phyloP scores from a whole-genome alignment of 2,329 filamentous ascomycete species.

The Monosporascus cannonballus region DNA sequence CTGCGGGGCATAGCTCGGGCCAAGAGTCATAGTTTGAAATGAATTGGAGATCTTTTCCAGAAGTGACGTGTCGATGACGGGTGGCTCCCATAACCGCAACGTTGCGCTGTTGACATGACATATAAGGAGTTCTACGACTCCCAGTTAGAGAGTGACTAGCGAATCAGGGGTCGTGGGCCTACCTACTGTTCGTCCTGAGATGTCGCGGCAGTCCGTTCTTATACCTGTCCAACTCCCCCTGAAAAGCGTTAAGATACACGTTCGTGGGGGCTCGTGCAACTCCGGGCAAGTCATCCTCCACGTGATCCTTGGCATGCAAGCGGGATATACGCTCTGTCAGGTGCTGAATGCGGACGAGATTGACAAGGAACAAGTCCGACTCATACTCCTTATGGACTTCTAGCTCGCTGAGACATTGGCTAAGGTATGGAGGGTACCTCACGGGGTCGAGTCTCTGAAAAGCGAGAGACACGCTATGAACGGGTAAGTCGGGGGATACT shows the following conservation, averaged over 20 bases:
- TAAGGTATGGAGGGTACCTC: conserved; percentile 46
- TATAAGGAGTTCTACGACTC: conserved; percentile 29
- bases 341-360: conserved; percentile 43
- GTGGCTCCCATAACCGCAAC: conserved; percentile 43
- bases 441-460: conserved; percentile 41
- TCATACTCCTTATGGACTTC: conserved; percentile 37
- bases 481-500: not conserved
- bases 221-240: conserved; percentile 38
- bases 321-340: conserved; percentile 44
- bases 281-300: conserved; percentile 24
- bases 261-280: conserved; percentile 35
- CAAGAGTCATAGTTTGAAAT: conserved; percentile 30
- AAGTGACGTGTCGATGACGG: conserved; percentile 32
- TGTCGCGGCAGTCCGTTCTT: conserved; percentile 27
- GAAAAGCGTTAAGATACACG: conserved; percentile 40
- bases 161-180: not conserved
- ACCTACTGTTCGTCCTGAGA: conserved; percentile 33
- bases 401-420: conserved; percentile 42
- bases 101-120: conserved; percentile 34
- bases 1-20: conserved; percentile 29
- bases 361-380: conserved; percentile 39
- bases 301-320: conserved; percentile 30
- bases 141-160: not conserved
- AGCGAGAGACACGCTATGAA: conserved; percentile 33
- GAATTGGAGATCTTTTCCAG: conserved; percentile 38